Evolutionary conservation across 495 filamentous ascomycete genomes (phyloP), one percentile per base, ranked within the genome.

Genomic region (Acidomyces sp.): DNA sequence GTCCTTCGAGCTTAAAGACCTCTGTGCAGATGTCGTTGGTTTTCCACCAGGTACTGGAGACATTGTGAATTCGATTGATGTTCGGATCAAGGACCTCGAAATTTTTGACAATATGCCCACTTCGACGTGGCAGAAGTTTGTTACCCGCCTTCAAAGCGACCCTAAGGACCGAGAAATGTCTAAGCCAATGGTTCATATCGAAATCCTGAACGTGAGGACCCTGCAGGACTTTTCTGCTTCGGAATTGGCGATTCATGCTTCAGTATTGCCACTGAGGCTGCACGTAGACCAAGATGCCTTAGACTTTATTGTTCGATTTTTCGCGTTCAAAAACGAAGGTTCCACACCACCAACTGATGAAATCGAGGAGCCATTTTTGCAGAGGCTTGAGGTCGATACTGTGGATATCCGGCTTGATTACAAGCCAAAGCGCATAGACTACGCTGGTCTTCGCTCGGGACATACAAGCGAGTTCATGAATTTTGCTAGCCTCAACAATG

Each of bases 391-490:
- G 57, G 70, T 99, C 38, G 81, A 85, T 47, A 71, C 82, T 11
- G 68, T 96, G 7, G 80, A 73, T 10, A 64, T 99, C 36, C 82
- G 75, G 46, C 70, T 96, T 4, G 90, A 99, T 59, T 99, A 96
- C 65, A 99, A 99, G 59, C 92, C 92, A 4, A 95, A 96, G 60
- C 74, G 85, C 10, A 82, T 99, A 18, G 85, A 99, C 60, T 99
- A 96, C 54, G 80, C 76, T 0, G 85, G 87, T 7, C 71, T 99
- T 5, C 78, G 86, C n/a, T 94, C 92, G 4, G 92, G 92, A n/a
- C 86, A 84, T 43, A 99, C 92, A 1, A 93, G 83, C 0, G 92
- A 99, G 58, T 90, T 99, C 56, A 96, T 96, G 92, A 96, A 99
- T 61, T 93, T 99, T 58, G 71, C 95, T 49, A 82, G 90, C 29